These are phyloP conservation scores for Trametes villosa DNA, from an alignment of 768 basidiomycete species.

Conservation along the genomic window DNA sequence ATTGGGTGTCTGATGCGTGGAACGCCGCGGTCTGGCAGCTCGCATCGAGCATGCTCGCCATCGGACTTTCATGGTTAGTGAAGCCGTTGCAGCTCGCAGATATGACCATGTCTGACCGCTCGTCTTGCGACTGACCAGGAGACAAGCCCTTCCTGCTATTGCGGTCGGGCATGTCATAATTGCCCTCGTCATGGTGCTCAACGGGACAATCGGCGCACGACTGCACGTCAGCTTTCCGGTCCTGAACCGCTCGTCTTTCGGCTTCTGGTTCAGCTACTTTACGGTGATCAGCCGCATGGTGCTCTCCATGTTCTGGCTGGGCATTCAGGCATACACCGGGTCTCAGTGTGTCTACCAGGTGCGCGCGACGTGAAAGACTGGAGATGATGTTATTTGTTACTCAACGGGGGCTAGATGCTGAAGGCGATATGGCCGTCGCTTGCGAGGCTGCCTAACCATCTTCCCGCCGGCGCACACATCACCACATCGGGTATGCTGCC, in stretches of 20 bases:
- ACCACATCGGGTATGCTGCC: conserved; percentile 69
- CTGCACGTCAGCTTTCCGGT: conserved; percentile 79
- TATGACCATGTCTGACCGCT: neutral
- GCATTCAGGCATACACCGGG: conserved; percentile 61
- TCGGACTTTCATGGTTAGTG: conserved; percentile 70
- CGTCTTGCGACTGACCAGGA: conserved; percentile 42
- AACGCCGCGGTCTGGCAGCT: conserved; percentile 52
- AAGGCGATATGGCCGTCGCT: conserved; percentile 84
- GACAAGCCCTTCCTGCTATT: conserved; percentile 70
- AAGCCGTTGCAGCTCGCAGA: too few species aligned
- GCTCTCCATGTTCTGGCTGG: conserved; percentile 84
- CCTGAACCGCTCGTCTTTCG: conserved; percentile 84
- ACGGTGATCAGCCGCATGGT: conserved; percentile 76
- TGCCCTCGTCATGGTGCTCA: conserved; percentile 72
- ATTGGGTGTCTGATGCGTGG: conserved; percentile 49
- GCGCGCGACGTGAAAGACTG: too few species aligned
- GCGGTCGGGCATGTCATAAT: conserved; percentile 76
- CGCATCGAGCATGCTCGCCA: conserved; percentile 74
- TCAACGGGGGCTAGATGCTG: too few species aligned
- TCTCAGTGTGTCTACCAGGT: conserved; percentile 82
- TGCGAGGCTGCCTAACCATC: conserved; percentile 63
- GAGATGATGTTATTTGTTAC: too few species aligned
- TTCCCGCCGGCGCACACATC: conserved; percentile 60
- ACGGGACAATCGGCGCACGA: conserved; percentile 78
- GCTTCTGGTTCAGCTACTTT: conserved; percentile 91